Base-by-base conservation (phyloP, 2,329 filamentous ascomycete genomes). In the Pseudopithomyces maydicus region DNA sequence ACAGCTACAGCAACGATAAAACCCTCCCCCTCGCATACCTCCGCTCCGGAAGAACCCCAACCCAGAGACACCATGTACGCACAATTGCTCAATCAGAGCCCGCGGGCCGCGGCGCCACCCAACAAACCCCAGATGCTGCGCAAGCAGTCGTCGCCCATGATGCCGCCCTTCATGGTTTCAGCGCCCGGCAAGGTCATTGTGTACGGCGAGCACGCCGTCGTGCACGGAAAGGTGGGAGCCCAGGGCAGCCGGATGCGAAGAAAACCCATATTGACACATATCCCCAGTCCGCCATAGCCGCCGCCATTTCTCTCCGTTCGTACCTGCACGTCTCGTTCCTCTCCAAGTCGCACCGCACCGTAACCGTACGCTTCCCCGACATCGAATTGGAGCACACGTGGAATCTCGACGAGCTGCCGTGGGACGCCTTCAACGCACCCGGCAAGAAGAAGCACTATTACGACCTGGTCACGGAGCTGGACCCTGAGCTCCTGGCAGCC, bases 181-280 rank as follows among this genome's bases (percentile, higher is more conserved):
- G 94, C 96, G 2, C 95, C 95, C 0, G 96, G 94, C 62, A 99
- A 99, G 77, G 95, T 97, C 72, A 99, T 99, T 75, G 91, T 98
- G 52, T 98, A 94, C 79, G 95, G 95, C 65, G 95, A 99, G 77
- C 95, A 99, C 80, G 90, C 95, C 2, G 95, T 98, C n/a, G 95
- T 99, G 19, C 88, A 99, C 73, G 93, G 93, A 72, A 98, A 97
- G 85, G 90, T 91, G 79, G 54, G 78, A 7, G 39, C 12, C 22
- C 22, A 6, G 23, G 23, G 29, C 32, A 7, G 32, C 23, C 14
- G 14, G 15, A 38, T 17, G 32, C n/a, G 8, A 51, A 38, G 48
- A 66, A 74, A 39, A 73, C 57, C 39, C 8, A 10, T 17, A 33
- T 39, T 57, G 12, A 57, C 55, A 29, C 22, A 15, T 11, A 6